Conservation (phyloP, 331 rosid genomes). For the Erythrophleum ivorense region DNA sequence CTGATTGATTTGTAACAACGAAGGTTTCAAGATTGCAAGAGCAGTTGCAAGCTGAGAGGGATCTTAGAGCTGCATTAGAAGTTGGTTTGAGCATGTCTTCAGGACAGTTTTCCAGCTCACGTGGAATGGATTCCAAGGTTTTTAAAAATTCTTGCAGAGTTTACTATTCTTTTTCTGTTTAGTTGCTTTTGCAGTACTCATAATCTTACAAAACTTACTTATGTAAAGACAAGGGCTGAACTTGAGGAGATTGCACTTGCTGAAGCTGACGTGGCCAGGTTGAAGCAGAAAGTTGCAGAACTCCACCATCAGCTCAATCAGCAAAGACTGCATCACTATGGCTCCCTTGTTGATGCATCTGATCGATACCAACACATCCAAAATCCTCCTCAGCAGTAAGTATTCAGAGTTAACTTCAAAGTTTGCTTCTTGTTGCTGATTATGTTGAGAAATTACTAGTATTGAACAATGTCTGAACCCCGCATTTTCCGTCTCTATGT, state of each 20-base stretch:
- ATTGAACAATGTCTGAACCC: background rate
- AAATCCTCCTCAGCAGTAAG: slow-evolving; percentile 92
- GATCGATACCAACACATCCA: slow-evolving; percentile 86
- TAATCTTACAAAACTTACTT: slow-evolving; percentile 50
- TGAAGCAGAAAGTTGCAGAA: slow-evolving; percentile 99
- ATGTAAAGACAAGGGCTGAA: slow-evolving; percentile 92
- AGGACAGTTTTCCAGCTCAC: slow-evolving; percentile 86
- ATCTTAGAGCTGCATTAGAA: slow-evolving; percentile 99
- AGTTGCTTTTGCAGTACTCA: slow-evolving; percentile 29
- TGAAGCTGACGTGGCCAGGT: slow-evolving; percentile 97
- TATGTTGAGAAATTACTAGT: background rate
- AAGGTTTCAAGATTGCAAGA: slow-evolving; percentile 99
- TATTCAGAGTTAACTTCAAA: slow-evolving; percentile 36
- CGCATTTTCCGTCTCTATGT: slow-evolving; percentile 13
- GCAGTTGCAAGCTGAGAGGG: slow-evolving; percentile 99
- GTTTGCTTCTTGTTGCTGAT: slow-evolving; percentile 17
- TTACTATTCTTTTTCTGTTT: slow-evolving; percentile 12
- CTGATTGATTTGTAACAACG: slow-evolving; percentile 42
- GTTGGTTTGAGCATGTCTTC: slow-evolving; percentile 98
- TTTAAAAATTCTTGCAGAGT: slow-evolving; percentile 30
- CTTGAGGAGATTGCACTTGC: slow-evolving; percentile 99
- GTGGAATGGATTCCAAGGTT: slow-evolving; percentile 98
- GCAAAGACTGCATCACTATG: slow-evolving; percentile 92
- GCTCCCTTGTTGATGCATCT: slow-evolving; percentile 85
- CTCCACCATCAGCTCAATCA: slow-evolving; percentile 98